These are phyloP conservation scores for Paulownia fortunei DNA, from an alignment of 257 asterid genomes.

Conservation along the genomic window DNA sequence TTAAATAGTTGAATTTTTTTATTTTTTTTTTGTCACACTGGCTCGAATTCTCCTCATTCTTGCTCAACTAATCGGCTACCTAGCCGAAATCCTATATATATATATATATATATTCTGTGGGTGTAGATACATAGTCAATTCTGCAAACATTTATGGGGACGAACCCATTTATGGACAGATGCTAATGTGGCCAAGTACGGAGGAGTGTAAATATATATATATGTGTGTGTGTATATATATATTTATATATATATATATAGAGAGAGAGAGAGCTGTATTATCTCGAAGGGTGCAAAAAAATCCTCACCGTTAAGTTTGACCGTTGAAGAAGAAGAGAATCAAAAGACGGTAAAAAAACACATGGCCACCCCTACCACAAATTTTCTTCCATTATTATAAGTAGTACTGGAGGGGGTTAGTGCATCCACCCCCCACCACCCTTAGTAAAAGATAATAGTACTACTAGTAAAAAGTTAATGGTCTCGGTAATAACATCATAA, in stretches of 20 bases:
- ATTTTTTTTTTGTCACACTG: no score
- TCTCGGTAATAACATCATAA: slow-evolving; percentile 35
- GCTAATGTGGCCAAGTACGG: slow-evolving; percentile 7
- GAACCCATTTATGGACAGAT: neutral
- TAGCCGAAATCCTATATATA: no score
- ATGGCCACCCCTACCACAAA: slow-evolving; percentile 36
- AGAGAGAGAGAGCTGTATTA: neutral
- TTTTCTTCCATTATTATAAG: slow-evolving; percentile 20
- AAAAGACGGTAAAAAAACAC: slow-evolving; percentile 63
- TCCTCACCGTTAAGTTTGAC: slow-evolving; percentile 61
- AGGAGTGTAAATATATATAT: neutral
- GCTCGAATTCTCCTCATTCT: no score
- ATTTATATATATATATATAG: neutral
- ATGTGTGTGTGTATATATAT: neutral
- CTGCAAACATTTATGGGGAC: neutral
- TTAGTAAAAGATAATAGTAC: neutral
- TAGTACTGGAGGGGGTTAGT: no score
- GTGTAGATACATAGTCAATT: neutral
- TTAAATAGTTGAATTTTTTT: no score
- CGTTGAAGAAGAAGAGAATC: slow-evolving; percentile 64
- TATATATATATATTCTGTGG: no score
- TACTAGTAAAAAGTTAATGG: slow-evolving; percentile 19
- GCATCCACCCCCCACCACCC: no score
- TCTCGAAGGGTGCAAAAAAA: slow-evolving; percentile 58
- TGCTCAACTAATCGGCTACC: no score